phyloP scores from a whole-genome alignment of 768 basidiomycete species.

The Peribolospora kevripleyi region DNA sequence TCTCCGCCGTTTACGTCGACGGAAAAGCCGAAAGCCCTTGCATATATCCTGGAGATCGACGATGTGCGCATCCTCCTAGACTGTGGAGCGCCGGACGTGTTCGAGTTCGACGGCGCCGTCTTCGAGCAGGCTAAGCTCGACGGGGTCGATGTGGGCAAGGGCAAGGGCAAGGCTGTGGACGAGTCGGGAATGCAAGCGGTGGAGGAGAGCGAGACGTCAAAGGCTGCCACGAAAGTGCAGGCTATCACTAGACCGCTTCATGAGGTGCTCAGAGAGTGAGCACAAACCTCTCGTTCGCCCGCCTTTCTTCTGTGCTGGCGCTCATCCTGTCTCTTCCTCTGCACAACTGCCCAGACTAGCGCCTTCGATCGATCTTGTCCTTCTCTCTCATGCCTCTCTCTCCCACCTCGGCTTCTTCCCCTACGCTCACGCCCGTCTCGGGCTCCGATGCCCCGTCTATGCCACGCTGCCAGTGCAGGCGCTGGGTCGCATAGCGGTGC shows the following conservation, averaged over 20 bases:
- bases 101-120: constrained; percentile 3
- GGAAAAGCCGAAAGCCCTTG: constrained; percentile 8
- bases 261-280: constrained; percentile 18
- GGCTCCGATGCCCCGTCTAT: constrained; percentile 70
- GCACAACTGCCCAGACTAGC: constrained; percentile 31
- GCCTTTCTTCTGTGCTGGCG: neutral
- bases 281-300: neutral
- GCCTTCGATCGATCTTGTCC: constrained; percentile 61
- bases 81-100: constrained; percentile 76
- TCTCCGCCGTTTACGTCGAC: constrained; percentile 34
- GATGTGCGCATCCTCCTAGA: constrained; percentile 81
- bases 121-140: constrained; percentile 11
- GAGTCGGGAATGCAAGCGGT: constrained; percentile 29
- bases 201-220: constrained; percentile 33
- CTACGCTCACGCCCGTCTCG: constrained; percentile 52
- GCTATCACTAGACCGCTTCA: constrained; percentile 7
- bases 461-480: constrained; percentile 85
- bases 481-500: constrained; percentile 73
- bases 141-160: constrained; percentile 15
- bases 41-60: constrained; percentile 75
- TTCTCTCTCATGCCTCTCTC: constrained; percentile 82
- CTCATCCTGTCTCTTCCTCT: neutral
- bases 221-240: neutral
- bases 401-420: constrained; percentile 76
- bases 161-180: constrained; percentile 15